Percentiles rank a stretch among this genome's conserved stretches.
Conservation (phyloP, 2,329 filamentous ascomycete genomes). For the Blastomyces parvus region DNA sequence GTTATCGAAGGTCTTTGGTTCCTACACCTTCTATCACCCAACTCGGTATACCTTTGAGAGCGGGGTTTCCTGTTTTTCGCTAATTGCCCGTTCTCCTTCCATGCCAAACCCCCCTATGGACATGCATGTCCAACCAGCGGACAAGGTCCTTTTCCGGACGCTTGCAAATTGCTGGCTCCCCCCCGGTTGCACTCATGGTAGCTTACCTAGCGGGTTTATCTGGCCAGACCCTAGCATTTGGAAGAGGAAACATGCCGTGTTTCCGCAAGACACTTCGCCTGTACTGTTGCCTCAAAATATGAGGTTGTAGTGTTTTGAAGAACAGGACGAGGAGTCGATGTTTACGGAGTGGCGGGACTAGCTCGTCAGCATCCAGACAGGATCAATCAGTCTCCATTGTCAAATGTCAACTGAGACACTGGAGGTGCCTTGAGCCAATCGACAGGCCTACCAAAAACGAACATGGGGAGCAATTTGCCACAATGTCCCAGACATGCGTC, state of each 20-base stretch:
- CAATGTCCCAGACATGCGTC: conserved; percentile 2
- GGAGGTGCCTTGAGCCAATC: not conserved
- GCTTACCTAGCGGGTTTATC: not conserved
- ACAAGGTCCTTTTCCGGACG: too few relatives aligned
- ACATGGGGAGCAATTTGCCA: not conserved
- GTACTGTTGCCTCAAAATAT: not conserved
- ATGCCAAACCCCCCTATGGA: not conserved
- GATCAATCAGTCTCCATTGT: not conserved
- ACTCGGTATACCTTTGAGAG: conserved; percentile 3
- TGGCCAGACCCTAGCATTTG: not conserved
- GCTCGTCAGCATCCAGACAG: not conserved
- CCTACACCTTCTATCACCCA: not conserved
- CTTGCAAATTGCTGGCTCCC: too few relatives aligned
- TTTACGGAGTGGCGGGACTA: not conserved
- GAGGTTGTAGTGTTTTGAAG: not conserved
- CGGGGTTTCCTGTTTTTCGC: not conserved
- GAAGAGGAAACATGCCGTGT: not conserved
- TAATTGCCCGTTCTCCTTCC: not conserved
- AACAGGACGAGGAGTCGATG: not conserved
- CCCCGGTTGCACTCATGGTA: too few relatives aligned
- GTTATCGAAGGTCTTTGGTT: conserved; percentile 1
- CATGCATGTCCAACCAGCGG: not conserved
- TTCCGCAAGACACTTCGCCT: not conserved
- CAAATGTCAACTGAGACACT: not conserved
- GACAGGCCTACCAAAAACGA: not conserved